Conservation (phyloP, 225 moss, liverwort and hornwort species). For the Pseudoscleropodium purum region DNA sequence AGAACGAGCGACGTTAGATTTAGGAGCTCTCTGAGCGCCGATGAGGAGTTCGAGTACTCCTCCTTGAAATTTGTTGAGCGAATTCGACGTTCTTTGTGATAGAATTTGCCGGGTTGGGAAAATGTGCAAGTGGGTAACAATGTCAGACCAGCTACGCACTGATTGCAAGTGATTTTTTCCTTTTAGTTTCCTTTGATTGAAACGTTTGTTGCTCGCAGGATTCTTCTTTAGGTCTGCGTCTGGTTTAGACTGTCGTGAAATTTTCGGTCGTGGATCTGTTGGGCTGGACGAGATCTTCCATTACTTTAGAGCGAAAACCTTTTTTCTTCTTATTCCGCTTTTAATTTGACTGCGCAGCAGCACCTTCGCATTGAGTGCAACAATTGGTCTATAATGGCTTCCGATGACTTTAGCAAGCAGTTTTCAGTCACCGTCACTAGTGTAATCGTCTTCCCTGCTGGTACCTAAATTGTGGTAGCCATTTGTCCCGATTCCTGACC, state of each 20-base stretch:
- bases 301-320: background rate
- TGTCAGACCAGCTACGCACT: background rate
- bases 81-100: background rate
- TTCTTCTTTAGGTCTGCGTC: background rate
- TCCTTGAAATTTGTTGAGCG: background rate
- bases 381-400: background rate
- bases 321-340: background rate
- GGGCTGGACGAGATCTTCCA: background rate
- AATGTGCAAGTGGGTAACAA: background rate
- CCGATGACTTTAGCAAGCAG: background rate
- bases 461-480: background rate
- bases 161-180: background rate
- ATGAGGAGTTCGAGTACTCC: background rate
- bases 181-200: background rate
- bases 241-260: background rate
- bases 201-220: background rate
- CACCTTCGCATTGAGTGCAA: background rate
- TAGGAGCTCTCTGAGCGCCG: background rate
- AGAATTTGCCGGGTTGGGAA: background rate
- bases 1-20: background rate
- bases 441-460: background rate
- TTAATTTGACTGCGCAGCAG: background rate
- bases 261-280: background rate
- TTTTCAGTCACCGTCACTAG: background rate
- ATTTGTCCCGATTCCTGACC: background rate